These are phyloP conservation scores for Tricholoma sp. DNA, from an alignment of 768 basidiomycete species.

Conservation along the genomic window DNA sequence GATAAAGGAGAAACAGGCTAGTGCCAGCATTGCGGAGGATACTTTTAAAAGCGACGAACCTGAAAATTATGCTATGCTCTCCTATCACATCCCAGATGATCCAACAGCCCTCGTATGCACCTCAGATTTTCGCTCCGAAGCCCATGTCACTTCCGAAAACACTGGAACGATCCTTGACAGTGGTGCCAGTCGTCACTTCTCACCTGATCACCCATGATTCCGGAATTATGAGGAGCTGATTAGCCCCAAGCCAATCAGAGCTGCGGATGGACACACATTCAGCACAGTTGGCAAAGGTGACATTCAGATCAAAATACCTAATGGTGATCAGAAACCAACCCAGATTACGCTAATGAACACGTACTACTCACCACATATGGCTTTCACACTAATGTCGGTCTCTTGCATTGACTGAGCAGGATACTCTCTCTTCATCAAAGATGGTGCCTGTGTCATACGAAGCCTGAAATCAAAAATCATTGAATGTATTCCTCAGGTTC, in stretches of 20 bases:
- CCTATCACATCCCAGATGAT: neutral
- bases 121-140: neutral
- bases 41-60: neutral
- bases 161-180: neutral
- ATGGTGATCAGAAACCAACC: constrained; percentile 14
- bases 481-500: constrained; percentile 17
- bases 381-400: constrained; percentile 24
- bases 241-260: constrained; percentile 14
- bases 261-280: constrained; percentile 23
- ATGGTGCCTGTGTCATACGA: neutral
- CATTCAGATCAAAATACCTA: constrained; percentile 19
- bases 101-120: neutral
- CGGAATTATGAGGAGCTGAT: constrained; percentile 17
- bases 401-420: constrained; percentile 13
- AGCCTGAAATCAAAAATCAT: constrained; percentile 3
- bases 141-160: neutral
- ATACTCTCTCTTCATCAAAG: neutral
- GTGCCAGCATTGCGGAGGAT: neutral
- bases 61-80: neutral
- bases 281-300: constrained; percentile 23
- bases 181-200: neutral
- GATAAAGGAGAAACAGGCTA: neutral
- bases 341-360: constrained; percentile 17
- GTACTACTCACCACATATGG: constrained; percentile 21
- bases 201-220: constrained; percentile 12